Base-by-base conservation (phyloP, 768 basidiomycete genomes). In the Epithele typhae region DNA sequence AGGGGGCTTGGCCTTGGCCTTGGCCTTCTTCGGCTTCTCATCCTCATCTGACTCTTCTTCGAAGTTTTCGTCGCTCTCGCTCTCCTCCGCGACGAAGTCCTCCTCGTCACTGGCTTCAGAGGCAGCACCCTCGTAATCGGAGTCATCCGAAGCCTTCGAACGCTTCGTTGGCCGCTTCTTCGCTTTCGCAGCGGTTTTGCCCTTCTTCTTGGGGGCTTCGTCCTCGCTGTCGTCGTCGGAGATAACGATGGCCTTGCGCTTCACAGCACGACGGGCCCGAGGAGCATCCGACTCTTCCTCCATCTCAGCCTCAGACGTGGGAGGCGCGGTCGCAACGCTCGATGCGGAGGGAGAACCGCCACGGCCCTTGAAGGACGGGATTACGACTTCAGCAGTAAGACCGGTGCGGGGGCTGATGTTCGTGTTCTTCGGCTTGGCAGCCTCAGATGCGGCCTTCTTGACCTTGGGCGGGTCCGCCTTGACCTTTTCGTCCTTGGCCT, bases 331-430 rank as follows among this genome's bases (percentile, higher is more conserved):
- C 3, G 71, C 70, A 21, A 65, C 56, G 6, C 58, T 61, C 5
- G 51, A 45, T n/a, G 67, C 63, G 43, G 32, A 54, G n/a, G 53
- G 41, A 19, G 55, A 50, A 3, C 34, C 7, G 9, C 46, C 27
- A 12, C 52, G 52, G 48, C 56, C 62, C 22, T 58, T 45, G 36
- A 37, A 34, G 21, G 43, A 23, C 4, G 68, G 66, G 30, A 87
- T 76, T 15, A 84, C 75, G 7, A 86, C 84, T 56, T 85, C 82
- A 25, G 79, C 65, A 9, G 66, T 67, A 38, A 71, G 58, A 18
- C 76, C 74, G 14, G 52, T 50, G 8, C 55, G 56, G 4, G 53
- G 49, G 32, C 40, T 35, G 27, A 27, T 17, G 30, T 37, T 23
- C 25, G 37, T 7, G 33, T 43, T 51, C 42, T 35, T 40, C 8